These are phyloP conservation scores for Candida multigemmis DNA, from an alignment of 805 yeast genomes.

Conservation along the genomic window DNA sequence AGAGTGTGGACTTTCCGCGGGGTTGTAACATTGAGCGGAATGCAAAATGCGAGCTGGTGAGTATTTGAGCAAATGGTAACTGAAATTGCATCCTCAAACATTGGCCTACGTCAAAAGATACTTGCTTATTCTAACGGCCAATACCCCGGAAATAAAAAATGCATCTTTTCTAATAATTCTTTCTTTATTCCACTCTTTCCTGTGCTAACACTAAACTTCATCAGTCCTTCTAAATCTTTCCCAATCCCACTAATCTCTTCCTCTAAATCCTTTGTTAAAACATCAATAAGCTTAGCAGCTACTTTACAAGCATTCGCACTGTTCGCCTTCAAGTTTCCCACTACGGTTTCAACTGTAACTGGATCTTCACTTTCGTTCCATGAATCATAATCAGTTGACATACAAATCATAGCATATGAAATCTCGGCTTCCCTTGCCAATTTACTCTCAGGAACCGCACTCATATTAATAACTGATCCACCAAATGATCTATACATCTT, in stretches of 20 bases:
- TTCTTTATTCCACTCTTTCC: constrained; percentile 62
- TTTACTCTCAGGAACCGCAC: constrained; percentile 94
- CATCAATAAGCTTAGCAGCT: constrained; percentile 60
- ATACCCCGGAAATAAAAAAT: constrained; percentile 84
- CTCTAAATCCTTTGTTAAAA: constrained; percentile 52
- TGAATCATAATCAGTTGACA: constrained; percentile 98
- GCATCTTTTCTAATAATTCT: constrained; percentile 70
- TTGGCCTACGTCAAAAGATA: no score
- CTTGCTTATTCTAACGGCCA: constrained; percentile 55
- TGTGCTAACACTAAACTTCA: constrained; percentile 79
- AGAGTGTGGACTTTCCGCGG: no score
- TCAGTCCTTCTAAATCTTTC: constrained; percentile 59
- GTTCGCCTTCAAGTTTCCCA: constrained; percentile 83
- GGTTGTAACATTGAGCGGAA: no score
- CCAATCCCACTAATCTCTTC: constrained; percentile 51
- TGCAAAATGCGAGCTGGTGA: no score
- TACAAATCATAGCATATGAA: constrained; percentile 95
- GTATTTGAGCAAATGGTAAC: no score
- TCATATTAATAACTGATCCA: constrained; percentile 94
- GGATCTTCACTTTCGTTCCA: constrained; percentile 96
- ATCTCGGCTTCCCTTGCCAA: constrained; percentile 96
- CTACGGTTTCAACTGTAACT: constrained; percentile 96
- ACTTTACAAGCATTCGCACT: constrained; percentile 75
- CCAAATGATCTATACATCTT: constrained; percentile 80
- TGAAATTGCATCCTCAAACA: no score